Evolutionary conservation across 345 rosid genomes (phyloP).

Genomic region (Brassica rapa): DNA sequence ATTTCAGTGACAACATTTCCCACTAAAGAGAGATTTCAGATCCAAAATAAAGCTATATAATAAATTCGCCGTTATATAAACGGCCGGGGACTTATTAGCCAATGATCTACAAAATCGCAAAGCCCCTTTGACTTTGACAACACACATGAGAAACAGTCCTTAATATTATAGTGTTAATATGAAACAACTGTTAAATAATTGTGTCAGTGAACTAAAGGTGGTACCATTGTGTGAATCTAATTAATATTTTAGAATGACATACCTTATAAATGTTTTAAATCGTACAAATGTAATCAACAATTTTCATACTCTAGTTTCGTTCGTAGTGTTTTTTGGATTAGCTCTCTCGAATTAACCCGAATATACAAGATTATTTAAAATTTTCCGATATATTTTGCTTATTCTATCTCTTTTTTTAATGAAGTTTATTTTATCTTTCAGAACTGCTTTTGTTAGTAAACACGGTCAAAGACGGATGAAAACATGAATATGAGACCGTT

Average conservation of each 20-base stretch:
- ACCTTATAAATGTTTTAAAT: background rate
- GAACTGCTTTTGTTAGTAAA: too few species aligned
- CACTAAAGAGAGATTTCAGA: conserved; percentile 4
- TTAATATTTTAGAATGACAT: background rate
- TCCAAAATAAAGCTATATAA: background rate
- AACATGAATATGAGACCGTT: too few species aligned
- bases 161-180: background rate
- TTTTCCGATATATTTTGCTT: too few species aligned
- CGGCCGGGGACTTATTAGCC: background rate
- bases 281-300: background rate
- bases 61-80: background rate
- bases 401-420: too few species aligned
- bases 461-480: too few species aligned
- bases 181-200: background rate
- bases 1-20: background rate
- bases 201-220: background rate
- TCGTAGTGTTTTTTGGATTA: background rate
- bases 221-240: background rate
- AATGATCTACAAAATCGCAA: background rate
- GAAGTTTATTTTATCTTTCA: too few species aligned
- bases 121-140: background rate
- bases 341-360: too few species aligned
- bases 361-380: too few species aligned
- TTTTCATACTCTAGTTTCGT: background rate
- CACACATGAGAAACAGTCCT: background rate